Evolutionary conservation across 75 land plant species (phyloP).

Genomic region (Isoetes taiwanensis): DNA sequence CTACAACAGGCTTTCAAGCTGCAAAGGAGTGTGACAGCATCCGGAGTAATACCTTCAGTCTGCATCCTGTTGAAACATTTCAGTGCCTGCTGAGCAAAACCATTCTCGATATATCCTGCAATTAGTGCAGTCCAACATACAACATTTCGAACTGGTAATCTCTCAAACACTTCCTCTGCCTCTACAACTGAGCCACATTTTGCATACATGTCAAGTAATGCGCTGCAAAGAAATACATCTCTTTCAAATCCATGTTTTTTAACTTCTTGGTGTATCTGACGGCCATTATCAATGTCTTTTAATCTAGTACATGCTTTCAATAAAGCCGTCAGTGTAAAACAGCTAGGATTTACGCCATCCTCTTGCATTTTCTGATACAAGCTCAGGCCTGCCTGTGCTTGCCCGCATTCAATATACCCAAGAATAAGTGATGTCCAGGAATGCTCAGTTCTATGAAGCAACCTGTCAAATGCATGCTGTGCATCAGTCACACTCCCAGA

Average conservation of each 20-base stretch:
- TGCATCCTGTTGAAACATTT: slow-evolving; percentile 3
- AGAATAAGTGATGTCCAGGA: slow-evolving; percentile 4
- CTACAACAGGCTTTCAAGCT: too few species aligned
- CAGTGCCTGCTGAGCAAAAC: background rate
- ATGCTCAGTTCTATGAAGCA: too few species aligned
- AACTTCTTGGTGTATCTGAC: slow-evolving; percentile 8
- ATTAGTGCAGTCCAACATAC: slow-evolving; percentile 18
- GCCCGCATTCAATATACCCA: too few species aligned
- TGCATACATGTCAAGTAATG: slow-evolving; percentile 15
- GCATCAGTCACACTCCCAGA: background rate
- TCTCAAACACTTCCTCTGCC: slow-evolving; percentile 9
- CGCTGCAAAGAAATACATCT: slow-evolving; percentile 1
- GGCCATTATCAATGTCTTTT: slow-evolving; percentile 4
- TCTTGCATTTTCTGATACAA: too few species aligned
- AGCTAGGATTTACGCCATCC: too few species aligned
- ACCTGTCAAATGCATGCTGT: too few species aligned
- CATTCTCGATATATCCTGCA: slow-evolving; percentile 8
- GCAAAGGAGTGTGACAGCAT: too few species aligned
- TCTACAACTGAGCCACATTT: slow-evolving; percentile 8
- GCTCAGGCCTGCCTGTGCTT: too few species aligned
- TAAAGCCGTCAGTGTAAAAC: too few species aligned
- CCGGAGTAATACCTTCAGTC: background rate
- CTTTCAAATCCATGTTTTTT: slow-evolving; percentile 2
- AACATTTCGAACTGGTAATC: slow-evolving; percentile 4
- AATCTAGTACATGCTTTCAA: too few species aligned